Evolutionary conservation across 768 basidiomycete species (phyloP).

Genomic region (Mycena albidolilacea): DNA sequence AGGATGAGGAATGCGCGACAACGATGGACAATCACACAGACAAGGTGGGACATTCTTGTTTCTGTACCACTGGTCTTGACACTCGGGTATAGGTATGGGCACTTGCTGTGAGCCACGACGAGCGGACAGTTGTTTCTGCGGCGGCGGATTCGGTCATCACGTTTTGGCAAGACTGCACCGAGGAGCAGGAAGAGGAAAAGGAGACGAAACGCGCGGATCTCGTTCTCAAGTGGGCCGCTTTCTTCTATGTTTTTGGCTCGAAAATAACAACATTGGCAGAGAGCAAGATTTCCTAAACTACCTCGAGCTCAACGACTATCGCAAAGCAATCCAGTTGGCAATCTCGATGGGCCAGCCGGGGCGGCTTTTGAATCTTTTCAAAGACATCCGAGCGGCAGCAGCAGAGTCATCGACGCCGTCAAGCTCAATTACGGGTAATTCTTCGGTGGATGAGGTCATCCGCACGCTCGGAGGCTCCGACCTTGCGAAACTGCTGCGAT

Average conservation of each 20-base stretch:
- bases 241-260: background rate
- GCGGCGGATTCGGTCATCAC: slow-evolving; percentile 97
- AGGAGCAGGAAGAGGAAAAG: slow-evolving; percentile 83
- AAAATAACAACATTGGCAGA: slow-evolving; percentile 59
- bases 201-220: slow-evolving; percentile 79
- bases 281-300: slow-evolving; percentile 98
- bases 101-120: slow-evolving; percentile 85
- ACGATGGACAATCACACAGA: slow-evolving; percentile 99
- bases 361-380: slow-evolving; percentile 85
- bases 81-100: slow-evolving; percentile 91
- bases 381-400: slow-evolving; percentile 62
- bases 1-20: slow-evolving; percentile 86
- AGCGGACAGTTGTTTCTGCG: slow-evolving; percentile 89
- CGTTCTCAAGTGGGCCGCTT: slow-evolving; percentile 80
- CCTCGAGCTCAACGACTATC: slow-evolving; percentile 89
- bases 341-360: slow-evolving; percentile 96
- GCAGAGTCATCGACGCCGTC: slow-evolving; percentile 38
- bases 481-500: slow-evolving; percentile 84
- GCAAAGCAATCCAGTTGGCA: slow-evolving; percentile 91
- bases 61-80: background rate
- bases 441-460: slow-evolving; percentile 87
- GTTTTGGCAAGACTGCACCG: slow-evolving; percentile 97
- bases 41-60: slow-evolving; percentile 70
- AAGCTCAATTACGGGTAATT: slow-evolving; percentile 73
- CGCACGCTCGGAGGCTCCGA: slow-evolving; percentile 79